Base-by-base conservation (phyloP, 352 stramenopile species). In the Pythium aristosporum region DNA sequence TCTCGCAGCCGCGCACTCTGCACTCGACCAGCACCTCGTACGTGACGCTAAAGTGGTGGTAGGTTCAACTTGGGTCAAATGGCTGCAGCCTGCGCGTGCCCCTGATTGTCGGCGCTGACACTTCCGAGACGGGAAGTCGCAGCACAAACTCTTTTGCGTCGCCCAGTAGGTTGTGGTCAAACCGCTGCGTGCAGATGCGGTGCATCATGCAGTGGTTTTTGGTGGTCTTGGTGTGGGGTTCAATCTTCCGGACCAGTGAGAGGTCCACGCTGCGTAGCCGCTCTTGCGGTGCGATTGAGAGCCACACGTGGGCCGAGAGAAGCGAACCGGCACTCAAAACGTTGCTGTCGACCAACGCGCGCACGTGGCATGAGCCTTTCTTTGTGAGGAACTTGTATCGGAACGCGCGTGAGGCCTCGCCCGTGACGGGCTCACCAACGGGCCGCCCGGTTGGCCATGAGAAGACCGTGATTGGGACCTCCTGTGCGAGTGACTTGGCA, bases 21-120 rank as follows among this genome's bases (percentile, higher is more conserved):
- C 46, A 52, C 46, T 36, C 46, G 23, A 52, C 46, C 46, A 37
- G 20, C 20, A 52, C 13, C 23, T 52, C 46, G 46, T 52, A 36
- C 46, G 46, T 21, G 46, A 52, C 21, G 46, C 46, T 4, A 20
- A 52, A 52, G 10, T 34, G 9, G 9, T 36, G 46, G 46, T 36
- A 52, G 9, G 23, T 34, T 25, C 34, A n/a, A 10, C 20, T 52
- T 8, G 10, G 6, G 23, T 52, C 5, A 10, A 52, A 52, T 21
- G 21, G 46, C 21, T 5, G 21, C 8, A 5, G 10, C 46, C n/a
- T 12, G 23, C 46, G 46, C 46, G 25, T 52, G 21, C 46, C 46
- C 2, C 8, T 21, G 2, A n/a, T 10, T 21, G 32, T n/a, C 23
- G 46, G 46, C 46, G 46, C 46, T 21, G 46, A 52, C 9, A 8